Conservation (phyloP, 306 rosid species). For the Aeschynomene evenia region DNA sequence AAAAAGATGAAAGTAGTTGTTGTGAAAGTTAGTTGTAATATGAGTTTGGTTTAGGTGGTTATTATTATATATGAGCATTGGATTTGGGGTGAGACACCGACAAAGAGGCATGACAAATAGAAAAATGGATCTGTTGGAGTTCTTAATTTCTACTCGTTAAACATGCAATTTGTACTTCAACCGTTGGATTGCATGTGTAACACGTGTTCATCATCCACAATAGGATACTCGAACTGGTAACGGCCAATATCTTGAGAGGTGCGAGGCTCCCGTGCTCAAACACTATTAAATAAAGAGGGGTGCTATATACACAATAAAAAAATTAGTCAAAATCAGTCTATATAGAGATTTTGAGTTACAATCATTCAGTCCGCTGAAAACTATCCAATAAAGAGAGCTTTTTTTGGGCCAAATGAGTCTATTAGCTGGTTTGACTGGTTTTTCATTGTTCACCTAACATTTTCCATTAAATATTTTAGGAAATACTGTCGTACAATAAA, state of each 20-base stretch:
- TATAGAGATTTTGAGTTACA: no score
- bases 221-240: neutral
- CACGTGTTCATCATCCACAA: neutral
- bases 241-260: neutral
- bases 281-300: neutral
- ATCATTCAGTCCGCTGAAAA: no score
- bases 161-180: conserved; percentile 23
- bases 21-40: no score
- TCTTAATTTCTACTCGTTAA: conserved; percentile 37
- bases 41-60: neutral
- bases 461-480: no score
- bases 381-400: no score
- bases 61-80: neutral
- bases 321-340: no score
- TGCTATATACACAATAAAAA: no score
- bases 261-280: conserved; percentile 22
- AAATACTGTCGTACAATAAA: no score
- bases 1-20: neutral
- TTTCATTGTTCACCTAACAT: no score
- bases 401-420: no score
- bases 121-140: conserved; percentile 5
- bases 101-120: neutral
- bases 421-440: no score
- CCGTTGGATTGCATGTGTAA: conserved; percentile 21
- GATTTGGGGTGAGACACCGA: conserved; percentile 23